A percentile compares a stretch with the other conserved stretches of the same genome.
These are phyloP conservation scores for Helicostylum pulchrum DNA, from an alignment of 192 early-diverging fungal genomes.

Conservation along the genomic window DNA sequence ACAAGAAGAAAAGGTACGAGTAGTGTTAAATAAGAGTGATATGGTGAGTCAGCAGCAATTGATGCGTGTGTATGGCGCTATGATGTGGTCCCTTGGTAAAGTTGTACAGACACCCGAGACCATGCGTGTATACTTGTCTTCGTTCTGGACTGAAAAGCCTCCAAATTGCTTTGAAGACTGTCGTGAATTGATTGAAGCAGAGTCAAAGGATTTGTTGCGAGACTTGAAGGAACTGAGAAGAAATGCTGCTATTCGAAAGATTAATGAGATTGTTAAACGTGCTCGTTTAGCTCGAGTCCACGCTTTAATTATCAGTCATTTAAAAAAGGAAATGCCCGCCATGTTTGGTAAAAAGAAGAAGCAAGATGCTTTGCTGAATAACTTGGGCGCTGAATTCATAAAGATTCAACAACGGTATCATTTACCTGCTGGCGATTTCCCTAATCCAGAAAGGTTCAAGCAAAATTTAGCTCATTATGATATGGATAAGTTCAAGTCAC, in stretches of 20 bases:
- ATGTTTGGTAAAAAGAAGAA: slow-evolving; percentile 77
- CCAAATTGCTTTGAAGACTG: slow-evolving; percentile 66
- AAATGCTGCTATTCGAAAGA: slow-evolving; percentile 74
- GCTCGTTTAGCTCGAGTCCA: slow-evolving; percentile 70
- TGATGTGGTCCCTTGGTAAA: slow-evolving; percentile 91
- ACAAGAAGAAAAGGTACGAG: slow-evolving; percentile 79
- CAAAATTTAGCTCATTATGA: slow-evolving; percentile 39
- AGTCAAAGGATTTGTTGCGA: slow-evolving; percentile 69
- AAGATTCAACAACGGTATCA: slow-evolving; percentile 67
- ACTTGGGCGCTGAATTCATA: slow-evolving; percentile 63
- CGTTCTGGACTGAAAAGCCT: slow-evolving; percentile 71
- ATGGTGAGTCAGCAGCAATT: slow-evolving; percentile 80
- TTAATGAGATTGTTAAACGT: slow-evolving; percentile 86
- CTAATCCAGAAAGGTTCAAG: slow-evolving; percentile 40
- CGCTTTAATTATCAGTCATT: slow-evolving; percentile 74
- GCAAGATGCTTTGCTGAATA: slow-evolving; percentile 65
- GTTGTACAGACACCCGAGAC: slow-evolving; percentile 83
- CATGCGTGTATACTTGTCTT: slow-evolving; percentile 73
- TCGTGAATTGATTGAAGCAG: slow-evolving; percentile 56
- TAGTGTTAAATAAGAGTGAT: slow-evolving; percentile 83
- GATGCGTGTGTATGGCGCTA: slow-evolving; percentile 83
- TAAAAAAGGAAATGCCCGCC: slow-evolving; percentile 72
- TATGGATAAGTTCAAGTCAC: slow-evolving; percentile 48
- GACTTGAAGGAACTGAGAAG: slow-evolving; percentile 69
- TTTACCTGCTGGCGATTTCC: slow-evolving; percentile 53